phyloP scores from a whole-genome alignment of 805 yeast genomes.

The Teunomyces gatunensis region DNA sequence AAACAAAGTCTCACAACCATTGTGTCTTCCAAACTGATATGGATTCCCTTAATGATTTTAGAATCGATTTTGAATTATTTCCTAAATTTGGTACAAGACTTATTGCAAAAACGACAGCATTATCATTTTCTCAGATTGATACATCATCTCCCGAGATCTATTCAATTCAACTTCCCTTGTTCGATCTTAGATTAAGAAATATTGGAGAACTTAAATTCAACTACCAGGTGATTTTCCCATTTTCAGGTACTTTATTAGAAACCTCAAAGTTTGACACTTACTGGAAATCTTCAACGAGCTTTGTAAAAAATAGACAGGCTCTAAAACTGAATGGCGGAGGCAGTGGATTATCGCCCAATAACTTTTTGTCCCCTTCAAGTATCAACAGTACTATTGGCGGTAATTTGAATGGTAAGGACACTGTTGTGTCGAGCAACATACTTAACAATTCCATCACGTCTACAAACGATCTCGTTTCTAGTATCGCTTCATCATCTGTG shows the following conservation, averaged over 20 bases:
- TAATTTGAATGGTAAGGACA: conserved; percentile 8
- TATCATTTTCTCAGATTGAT: conserved; percentile 48
- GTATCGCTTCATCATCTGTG: conserved; percentile 48
- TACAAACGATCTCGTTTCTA: conserved; percentile 18
- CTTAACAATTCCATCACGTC: conserved; percentile 11
- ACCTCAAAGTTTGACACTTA: conserved; percentile 92
- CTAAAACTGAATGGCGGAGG: conserved; percentile 35
- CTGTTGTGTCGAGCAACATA: conserved; percentile 4
- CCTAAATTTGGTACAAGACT: conserved; percentile 94
- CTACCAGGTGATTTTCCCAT: conserved; percentile 87
- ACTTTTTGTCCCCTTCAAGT: conserved; percentile 36
- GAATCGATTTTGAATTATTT: conserved; percentile 83
- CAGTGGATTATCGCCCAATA: conserved; percentile 38
- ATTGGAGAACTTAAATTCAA: conserved; percentile 78
- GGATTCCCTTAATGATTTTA: conserved; percentile 58
- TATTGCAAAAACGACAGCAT: conserved; percentile 83
- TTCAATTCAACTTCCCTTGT: conserved; percentile 61
- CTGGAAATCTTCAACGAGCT: conserved; percentile 85
- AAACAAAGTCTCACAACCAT: conserved; percentile 45
- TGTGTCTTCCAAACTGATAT: conserved; percentile 83
- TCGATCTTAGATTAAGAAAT: conserved; percentile 75
- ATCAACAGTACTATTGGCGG: conserved; percentile 15
- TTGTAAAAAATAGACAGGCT: conserved; percentile 31
- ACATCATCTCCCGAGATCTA: conserved; percentile 40
- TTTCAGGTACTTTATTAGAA: conserved; percentile 76